phyloP scores from a whole-genome alignment of 495 filamentous ascomycete genomes.

The Lepraria neglecta region DNA sequence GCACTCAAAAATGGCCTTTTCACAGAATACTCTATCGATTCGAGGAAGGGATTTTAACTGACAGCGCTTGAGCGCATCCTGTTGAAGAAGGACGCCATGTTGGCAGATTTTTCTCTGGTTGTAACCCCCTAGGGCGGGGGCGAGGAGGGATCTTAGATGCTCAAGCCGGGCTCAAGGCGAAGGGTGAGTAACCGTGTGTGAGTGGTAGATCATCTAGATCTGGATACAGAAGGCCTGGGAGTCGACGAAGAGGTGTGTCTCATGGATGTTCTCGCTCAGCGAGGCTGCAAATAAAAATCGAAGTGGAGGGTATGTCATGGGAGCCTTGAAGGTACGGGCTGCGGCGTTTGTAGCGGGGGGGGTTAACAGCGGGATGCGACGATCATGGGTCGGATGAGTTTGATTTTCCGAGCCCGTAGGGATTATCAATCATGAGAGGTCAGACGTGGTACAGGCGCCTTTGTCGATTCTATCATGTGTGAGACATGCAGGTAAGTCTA shows the following conservation, averaged over 20 bases:
- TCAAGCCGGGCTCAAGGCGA: conserved; percentile 12
- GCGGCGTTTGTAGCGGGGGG: conserved; percentile 11
- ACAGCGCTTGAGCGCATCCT: conserved; percentile 35
- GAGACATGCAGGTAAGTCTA: neutral
- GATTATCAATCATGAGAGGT: neutral
- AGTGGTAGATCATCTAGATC: conserved; percentile 10
- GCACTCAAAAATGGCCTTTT: neutral
- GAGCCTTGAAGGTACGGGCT: conserved; percentile 9
- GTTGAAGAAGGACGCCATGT: conserved; percentile 40
- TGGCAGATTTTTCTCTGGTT: neutral
- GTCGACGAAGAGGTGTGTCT: neutral
- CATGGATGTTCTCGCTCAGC: conserved; percentile 6
- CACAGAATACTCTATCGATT: neutral
- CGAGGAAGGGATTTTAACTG: conserved; percentile 22
- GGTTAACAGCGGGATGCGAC: conserved; percentile 9
- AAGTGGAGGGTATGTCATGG: neutral
- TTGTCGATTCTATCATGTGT: neutral
- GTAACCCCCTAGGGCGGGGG: conserved; percentile 1
- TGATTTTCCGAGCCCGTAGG: neutral
- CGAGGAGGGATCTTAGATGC: neutral
- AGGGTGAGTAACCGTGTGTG: conserved; percentile 5
- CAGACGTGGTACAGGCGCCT: neutral
- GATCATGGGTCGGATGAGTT: conserved; percentile 1
- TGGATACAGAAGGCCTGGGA: neutral
- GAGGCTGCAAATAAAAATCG: conserved; percentile 3